Conservation (phyloP, 2,329 filamentous ascomycete genomes). For the Cladophialophora immunda region DNA sequence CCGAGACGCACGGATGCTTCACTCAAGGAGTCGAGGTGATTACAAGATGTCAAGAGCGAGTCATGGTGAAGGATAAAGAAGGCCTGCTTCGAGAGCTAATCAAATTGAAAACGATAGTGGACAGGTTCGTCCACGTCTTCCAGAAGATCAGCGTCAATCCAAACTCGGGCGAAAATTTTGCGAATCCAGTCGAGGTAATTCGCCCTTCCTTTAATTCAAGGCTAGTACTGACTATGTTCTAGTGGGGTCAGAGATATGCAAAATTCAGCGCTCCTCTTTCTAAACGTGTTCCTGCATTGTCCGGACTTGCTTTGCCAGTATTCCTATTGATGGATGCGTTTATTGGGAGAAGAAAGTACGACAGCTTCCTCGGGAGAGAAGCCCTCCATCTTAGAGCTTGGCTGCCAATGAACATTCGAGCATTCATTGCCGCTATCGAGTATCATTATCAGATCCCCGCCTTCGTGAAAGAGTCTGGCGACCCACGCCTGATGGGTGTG, state of each 20-base stretch:
- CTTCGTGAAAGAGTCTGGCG: constrained; percentile 32
- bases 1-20: constrained; percentile 32
- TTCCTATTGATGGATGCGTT: constrained; percentile 33
- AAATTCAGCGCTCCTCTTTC: constrained; percentile 32
- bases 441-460: constrained; percentile 29
- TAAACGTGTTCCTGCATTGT: constrained; percentile 29
- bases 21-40: constrained; percentile 30
- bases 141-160: constrained; percentile 33
- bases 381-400: constrained; percentile 27
- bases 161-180: constrained; percentile 32
- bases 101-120: constrained; percentile 29
- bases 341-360: constrained; percentile 25
- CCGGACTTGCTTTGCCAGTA: constrained; percentile 29
- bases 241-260: constrained; percentile 34
- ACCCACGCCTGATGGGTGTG: constrained; percentile 30
- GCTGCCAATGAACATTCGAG: constrained; percentile 32
- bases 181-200: constrained; percentile 32
- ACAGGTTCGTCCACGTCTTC: constrained; percentile 32
- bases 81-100: constrained; percentile 30
- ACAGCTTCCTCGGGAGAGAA: constrained; percentile 25
- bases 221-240: constrained; percentile 3
- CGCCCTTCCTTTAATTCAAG: not conserved
- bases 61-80: constrained; percentile 32
- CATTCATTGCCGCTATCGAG: constrained; percentile 32
- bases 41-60: constrained; percentile 29